phyloP scores from a whole-genome alignment of 208 protist genomes.

The Trypanosoma mega region DNA sequence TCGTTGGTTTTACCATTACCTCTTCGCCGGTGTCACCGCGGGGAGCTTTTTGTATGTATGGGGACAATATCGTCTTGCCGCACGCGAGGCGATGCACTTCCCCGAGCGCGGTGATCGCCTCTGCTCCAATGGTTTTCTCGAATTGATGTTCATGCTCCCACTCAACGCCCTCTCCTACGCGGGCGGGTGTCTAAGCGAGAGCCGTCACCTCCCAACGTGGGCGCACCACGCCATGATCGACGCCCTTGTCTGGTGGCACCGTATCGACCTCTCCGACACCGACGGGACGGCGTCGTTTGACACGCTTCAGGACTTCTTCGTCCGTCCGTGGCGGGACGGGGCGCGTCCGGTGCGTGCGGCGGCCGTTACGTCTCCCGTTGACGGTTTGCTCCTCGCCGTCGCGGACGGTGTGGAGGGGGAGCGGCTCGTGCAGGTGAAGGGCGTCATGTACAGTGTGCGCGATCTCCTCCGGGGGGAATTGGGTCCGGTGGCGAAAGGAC shows the following conservation, averaged over 20 bases:
- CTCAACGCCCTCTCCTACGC: constrained; percentile 62
- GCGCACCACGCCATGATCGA: constrained; percentile 50
- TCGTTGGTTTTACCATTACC: constrained; percentile 77
- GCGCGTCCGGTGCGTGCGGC: constrained; percentile 39
- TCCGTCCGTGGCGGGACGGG: constrained; percentile 48
- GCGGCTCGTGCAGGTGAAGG: constrained; percentile 82
- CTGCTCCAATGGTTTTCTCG: constrained; percentile 58
- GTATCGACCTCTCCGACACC: constrained; percentile 45
- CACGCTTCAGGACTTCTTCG: constrained; percentile 82
- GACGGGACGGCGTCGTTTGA: constrained; percentile 33
- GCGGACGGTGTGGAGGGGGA: constrained; percentile 38
- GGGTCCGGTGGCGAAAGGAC: constrained; percentile 26
- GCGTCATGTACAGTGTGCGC: constrained; percentile 58
- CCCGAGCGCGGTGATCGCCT: constrained; percentile 34
- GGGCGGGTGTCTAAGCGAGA: constrained; percentile 45
- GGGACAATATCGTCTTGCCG: constrained; percentile 55
- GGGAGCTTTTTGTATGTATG: constrained; percentile 33
- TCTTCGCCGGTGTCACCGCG: constrained; percentile 33
- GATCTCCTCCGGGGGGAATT: constrained; percentile 49
- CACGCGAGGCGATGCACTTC: constrained; percentile 52
- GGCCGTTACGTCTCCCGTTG: constrained; percentile 57
- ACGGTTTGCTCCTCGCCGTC: constrained; percentile 65
- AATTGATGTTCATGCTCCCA: constrained; percentile 64
- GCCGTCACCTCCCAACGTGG: constrained; percentile 32
- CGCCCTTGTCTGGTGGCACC: constrained; percentile 50